A percentile compares a stretch with the other conserved stretches of the same genome.
Evolutionary conservation across 2,329 filamentous ascomycete genomes (phyloP).

Genomic region (Arthroderma sp.): DNA sequence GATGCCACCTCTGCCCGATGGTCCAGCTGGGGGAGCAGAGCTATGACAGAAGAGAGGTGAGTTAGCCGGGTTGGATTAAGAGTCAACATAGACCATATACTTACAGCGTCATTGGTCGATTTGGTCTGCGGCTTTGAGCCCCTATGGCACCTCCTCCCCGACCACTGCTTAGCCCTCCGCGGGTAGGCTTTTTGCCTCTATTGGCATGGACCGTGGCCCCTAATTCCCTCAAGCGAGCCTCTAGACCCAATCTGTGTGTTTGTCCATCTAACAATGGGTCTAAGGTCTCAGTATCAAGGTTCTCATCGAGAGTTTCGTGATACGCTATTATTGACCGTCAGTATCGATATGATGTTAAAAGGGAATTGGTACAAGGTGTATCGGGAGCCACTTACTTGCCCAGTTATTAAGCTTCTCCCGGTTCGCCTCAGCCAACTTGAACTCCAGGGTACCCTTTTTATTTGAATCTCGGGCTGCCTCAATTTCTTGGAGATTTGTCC

Average conservation of each 20-base stretch:
- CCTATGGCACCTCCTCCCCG: conserved; percentile 21
- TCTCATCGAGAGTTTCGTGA: conserved; percentile 20
- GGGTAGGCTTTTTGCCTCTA: not conserved
- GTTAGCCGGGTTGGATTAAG: not conserved
- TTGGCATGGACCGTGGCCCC: not conserved
- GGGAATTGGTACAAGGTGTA: not conserved
- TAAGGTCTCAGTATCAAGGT: conserved; percentile 22
- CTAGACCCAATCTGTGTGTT: conserved; percentile 22
- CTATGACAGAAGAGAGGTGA: not conserved
- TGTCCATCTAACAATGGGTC: conserved; percentile 28
- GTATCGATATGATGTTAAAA: not conserved
- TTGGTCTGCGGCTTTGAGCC: conserved; percentile 14
- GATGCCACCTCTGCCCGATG: not conserved
- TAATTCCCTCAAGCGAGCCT: not conserved
- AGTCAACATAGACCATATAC: not conserved
- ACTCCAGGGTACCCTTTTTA: conserved; percentile 20
- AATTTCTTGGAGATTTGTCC: conserved; percentile 18
- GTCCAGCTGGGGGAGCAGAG: not conserved
- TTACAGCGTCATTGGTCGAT: not conserved
- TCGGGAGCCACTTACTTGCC: conserved; percentile 22
- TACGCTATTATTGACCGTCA: not conserved
- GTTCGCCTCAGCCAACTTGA: conserved; percentile 20
- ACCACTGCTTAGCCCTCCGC: conserved; percentile 8
- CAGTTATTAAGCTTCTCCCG: conserved; percentile 21
- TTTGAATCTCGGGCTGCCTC: conserved; percentile 23